Percentiles rank a stretch among this genome's conserved stretches.
Conservation (phyloP, 768 basidiomycete species). For the Trametes sanguinea region DNA sequence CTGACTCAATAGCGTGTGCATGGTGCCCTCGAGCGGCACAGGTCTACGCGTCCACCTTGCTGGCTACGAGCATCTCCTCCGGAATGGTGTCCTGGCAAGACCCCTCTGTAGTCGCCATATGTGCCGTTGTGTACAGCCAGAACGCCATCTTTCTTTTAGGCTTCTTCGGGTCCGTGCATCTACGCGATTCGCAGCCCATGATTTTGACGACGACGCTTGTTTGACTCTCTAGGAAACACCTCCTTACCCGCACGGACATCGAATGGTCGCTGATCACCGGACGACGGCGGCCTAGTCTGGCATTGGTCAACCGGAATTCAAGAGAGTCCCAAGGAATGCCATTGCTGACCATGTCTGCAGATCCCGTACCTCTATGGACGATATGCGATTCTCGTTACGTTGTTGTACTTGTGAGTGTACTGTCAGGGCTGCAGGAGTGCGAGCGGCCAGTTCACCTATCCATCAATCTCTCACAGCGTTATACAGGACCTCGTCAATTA, state of each 20-base stretch:
- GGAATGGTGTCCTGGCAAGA: slow-evolving; percentile 18
- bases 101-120: slow-evolving; percentile 15
- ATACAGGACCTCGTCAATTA: neutral
- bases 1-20: neutral
- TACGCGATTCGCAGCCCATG: neutral
- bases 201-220: neutral
- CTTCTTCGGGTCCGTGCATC: slow-evolving; percentile 9
- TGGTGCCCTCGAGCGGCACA: no score
- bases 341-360: neutral
- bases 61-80: no score
- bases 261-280: slow-evolving; percentile 17
- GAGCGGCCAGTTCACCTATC: no score
- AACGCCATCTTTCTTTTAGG: slow-evolving; percentile 17
- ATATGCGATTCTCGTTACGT: slow-evolving; percentile 5
- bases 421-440: neutral
- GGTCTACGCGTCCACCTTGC: neutral
- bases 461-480: neutral
- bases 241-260: slow-evolving; percentile 6
- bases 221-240: slow-evolving; percentile 2
- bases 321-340: no score
- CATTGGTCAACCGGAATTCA: neutral
- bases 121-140: slow-evolving; percentile 13
- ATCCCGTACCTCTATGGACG: slow-evolving; percentile 18
- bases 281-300: slow-evolving; percentile 5
- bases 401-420: slow-evolving; percentile 7